Evolutionary conservation across 768 basidiomycete species (phyloP).

Genomic region (Tylopilus felleus): DNA sequence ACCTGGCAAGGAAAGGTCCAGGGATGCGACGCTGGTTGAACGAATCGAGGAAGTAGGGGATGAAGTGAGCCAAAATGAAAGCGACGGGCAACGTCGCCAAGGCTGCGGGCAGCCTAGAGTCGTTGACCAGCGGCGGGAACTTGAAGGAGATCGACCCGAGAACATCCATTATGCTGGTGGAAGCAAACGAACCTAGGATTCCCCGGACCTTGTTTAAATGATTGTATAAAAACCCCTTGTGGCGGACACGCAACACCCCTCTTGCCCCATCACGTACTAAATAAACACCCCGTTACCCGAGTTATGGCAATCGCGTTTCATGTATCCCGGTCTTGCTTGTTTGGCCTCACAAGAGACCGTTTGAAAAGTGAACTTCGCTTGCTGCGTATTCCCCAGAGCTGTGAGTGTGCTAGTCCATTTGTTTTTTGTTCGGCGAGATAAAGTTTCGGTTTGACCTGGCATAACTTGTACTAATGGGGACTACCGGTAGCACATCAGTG

Average conservation of each 20-base stretch:
- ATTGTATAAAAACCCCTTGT: not conserved
- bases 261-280: not conserved
- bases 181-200: slow-evolving; percentile 1
- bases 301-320: not conserved
- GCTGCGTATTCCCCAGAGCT: no score
- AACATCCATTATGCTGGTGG: slow-evolving; percentile 17
- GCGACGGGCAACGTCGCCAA: slow-evolving; percentile 16
- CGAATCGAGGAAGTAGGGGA: slow-evolving; percentile 55
- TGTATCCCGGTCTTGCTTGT: no score
- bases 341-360: no score
- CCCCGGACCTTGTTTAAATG: not conserved
- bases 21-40: slow-evolving; percentile 58
- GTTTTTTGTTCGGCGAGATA: no score
- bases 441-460: no score
- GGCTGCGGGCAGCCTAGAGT: slow-evolving; percentile 1
- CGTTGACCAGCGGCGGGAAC: not conserved
- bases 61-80: slow-evolving; percentile 30
- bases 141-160: slow-evolving; percentile 8
- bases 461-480: no score
- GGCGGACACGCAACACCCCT: not conserved
- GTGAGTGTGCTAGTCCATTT: no score
- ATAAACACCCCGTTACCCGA: not conserved
- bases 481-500: no score
- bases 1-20: slow-evolving; percentile 69
- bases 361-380: no score